phyloP scores from a whole-genome alignment of 1,284 basidiomycete genomes.

The Heterobasidion annosum region DNA sequence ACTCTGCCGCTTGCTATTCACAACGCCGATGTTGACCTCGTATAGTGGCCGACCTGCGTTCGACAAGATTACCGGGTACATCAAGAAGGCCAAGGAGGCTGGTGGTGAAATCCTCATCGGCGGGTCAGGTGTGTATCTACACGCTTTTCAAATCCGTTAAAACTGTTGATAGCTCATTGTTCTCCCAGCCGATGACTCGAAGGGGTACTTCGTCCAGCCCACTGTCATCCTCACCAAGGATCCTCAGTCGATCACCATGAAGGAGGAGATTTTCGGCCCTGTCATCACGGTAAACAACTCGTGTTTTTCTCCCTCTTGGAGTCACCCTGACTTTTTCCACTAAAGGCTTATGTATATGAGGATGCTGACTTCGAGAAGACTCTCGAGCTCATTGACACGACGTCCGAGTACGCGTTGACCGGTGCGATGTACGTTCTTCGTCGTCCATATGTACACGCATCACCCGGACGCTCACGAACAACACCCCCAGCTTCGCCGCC shows the following conservation, averaged over 20 bases:
- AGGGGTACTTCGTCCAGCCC: slow-evolving; percentile 91
- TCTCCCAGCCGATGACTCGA: slow-evolving; percentile 71
- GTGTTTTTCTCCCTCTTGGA: neutral
- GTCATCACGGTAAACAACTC: slow-evolving; percentile 48
- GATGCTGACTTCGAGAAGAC: slow-evolving; percentile 82
- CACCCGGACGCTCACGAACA: neutral
- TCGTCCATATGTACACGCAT: neutral
- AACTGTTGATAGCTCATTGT: neutral
- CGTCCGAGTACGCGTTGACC: slow-evolving; percentile 87
- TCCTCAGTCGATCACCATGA: slow-evolving; percentile 86
- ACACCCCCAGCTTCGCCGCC: slow-evolving; percentile 58
- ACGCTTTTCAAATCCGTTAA: neutral
- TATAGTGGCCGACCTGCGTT: slow-evolving; percentile 72
- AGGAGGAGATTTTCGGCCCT: slow-evolving; percentile 96
- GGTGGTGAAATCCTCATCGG: slow-evolving; percentile 88
- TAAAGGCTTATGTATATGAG: slow-evolving; percentile 75
- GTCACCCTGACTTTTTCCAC: neutral
- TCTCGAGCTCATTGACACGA: slow-evolving; percentile 80
- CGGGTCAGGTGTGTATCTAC: slow-evolving; percentile 50
- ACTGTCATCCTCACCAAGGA: slow-evolving; percentile 94
- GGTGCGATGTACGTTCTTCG: slow-evolving; percentile 66
- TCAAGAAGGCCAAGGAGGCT: slow-evolving; percentile 81
- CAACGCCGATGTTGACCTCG: neutral
- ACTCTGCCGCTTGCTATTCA: neutral
- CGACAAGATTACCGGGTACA: slow-evolving; percentile 82